Evolutionary conservation across 768 basidiomycete species (phyloP).

Genomic region (Daedalea quercina): DNA sequence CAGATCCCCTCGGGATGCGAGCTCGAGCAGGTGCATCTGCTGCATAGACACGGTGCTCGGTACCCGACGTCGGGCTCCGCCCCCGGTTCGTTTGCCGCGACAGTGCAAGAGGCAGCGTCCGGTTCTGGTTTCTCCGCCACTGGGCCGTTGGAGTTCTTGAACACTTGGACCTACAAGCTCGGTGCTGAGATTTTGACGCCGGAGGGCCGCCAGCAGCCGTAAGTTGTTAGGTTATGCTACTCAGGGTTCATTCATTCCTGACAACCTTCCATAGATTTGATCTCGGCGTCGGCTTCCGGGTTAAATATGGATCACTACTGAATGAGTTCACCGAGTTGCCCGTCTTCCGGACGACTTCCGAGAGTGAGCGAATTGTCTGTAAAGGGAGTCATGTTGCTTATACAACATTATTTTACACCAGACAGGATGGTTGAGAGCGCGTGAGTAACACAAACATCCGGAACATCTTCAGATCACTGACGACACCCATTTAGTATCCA

Average conservation of each 20-base stretch:
- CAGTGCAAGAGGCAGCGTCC: slow-evolving; percentile 13
- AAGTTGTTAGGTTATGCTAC: background rate
- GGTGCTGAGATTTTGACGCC: slow-evolving; percentile 42
- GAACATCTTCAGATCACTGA: slow-evolving; percentile 15
- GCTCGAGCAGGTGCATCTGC: slow-evolving; percentile 36
- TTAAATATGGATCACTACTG: slow-evolving; percentile 43
- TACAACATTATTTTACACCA: background rate
- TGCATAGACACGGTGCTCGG: slow-evolving; percentile 35
- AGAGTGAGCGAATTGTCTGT: slow-evolving; percentile 21
- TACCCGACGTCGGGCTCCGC: slow-evolving; percentile 31
- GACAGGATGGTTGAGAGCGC: slow-evolving; percentile 30
- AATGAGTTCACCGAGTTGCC: slow-evolving; percentile 36
- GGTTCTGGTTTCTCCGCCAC: slow-evolving; percentile 25
- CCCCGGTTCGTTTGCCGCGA: slow-evolving; percentile 21
- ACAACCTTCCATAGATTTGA: slow-evolving; percentile 15
- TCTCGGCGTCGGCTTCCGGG: slow-evolving; percentile 38
- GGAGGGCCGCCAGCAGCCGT: slow-evolving; percentile 37
- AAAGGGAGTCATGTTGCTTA: background rate
- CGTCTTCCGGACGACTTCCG: slow-evolving; percentile 43
- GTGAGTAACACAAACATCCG: slow-evolving; percentile 9
- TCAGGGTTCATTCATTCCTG: background rate
- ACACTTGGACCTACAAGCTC: slow-evolving; percentile 40
- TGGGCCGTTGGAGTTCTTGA: slow-evolving; percentile 35
- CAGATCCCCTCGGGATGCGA: slow-evolving; percentile 40
- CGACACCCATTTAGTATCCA: slow-evolving; percentile 25